Base-by-base conservation (phyloP, 345 rosid genomes). In the Garcia nutans region DNA sequence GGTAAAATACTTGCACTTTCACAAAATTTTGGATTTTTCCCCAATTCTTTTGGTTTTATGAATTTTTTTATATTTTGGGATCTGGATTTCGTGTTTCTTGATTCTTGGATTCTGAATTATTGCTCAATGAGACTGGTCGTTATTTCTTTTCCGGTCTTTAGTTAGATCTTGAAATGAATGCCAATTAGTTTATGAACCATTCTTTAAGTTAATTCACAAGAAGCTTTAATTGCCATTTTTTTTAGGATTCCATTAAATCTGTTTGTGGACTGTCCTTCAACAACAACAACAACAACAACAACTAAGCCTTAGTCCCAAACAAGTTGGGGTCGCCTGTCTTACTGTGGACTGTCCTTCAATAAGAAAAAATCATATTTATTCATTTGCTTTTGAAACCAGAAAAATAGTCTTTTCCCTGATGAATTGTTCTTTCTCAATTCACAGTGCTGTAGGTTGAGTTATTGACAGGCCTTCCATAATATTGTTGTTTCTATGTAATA, bases 1-100 rank as follows among this genome's bases (percentile, higher is more conserved):
- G 97, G 97, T 89, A 88, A n/a, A n/a, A 59, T 19, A 50, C 68
- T 49, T 65, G 49, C 60, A 69, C 45, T 52, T 72, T 78, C 58
- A 44, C 6, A 15, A 20, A 12, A 45, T 8, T 64, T 65, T 23
- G 10, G 10, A 41, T 8, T 0, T 22, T 26, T 60, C 0, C 41
- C 41, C 41, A 37, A 5, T 37, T 74, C 72, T 54, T 49, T 52
- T 19, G 22, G 37, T 78, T 54, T 60, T n/a, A 11, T 68, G 50
- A n/a, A 59, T 15, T 73, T 24, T 76, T 63, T 54, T 41, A 62
- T 56, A 55, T 55, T 55, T 61, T 70, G 62, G 74, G 81, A 76
- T 76, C 80, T 58, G 78, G 45, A 33, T 47, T 60, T 64, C 17
- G 50, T 45, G n/a, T 64, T 61, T 26, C 50, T 54, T 26, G 5